phyloP scores from a whole-genome alignment of 2,329 filamentous ascomycete species.

The Scedosporium dehoogii region DNA sequence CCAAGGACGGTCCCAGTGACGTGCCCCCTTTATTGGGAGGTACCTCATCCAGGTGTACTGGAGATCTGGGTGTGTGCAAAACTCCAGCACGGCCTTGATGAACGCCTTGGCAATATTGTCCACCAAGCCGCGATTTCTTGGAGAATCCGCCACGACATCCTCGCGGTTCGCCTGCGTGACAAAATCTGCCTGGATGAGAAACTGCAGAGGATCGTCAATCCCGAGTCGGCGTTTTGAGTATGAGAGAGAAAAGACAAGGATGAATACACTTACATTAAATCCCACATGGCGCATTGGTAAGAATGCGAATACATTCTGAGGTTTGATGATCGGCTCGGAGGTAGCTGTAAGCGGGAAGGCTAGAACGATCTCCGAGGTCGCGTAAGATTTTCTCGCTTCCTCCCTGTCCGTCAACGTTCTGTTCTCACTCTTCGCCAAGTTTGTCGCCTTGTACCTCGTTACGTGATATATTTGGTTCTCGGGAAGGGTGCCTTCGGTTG shows the following conservation, averaged over 20 bases:
- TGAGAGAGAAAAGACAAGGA: background rate
- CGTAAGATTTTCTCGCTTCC: slow-evolving; percentile 13
- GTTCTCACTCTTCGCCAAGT: slow-evolving; percentile 24
- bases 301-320: slow-evolving; percentile 35
- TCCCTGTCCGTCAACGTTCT: slow-evolving; percentile 19
- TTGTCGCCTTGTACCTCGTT: slow-evolving; percentile 16
- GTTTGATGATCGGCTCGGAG: slow-evolving; percentile 22
- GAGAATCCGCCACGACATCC: slow-evolving; percentile 26
- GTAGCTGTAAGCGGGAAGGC: slow-evolving; percentile 31
- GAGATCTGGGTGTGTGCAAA: slow-evolving; percentile 26
- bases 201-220: slow-evolving; percentile 14
- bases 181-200: slow-evolving; percentile 41
- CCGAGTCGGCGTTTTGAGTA: background rate
- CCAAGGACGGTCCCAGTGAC: slow-evolving; percentile 20
- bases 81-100: slow-evolving; percentile 23
- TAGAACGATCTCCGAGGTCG: slow-evolving; percentile 26
- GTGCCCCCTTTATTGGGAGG: slow-evolving; percentile 21
- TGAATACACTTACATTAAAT: slow-evolving; percentile 26
- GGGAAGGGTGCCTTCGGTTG: background rate
- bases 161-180: slow-evolving; percentile 34
- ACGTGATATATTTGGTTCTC: slow-evolving; percentile 19
- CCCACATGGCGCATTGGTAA: slow-evolving; percentile 30
- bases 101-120: slow-evolving; percentile 27
- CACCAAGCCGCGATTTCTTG: slow-evolving; percentile 26
- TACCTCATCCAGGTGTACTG: slow-evolving; percentile 35